Conservation (phyloP, 257 asterid species). For the Nicotiana undulata region DNA sequence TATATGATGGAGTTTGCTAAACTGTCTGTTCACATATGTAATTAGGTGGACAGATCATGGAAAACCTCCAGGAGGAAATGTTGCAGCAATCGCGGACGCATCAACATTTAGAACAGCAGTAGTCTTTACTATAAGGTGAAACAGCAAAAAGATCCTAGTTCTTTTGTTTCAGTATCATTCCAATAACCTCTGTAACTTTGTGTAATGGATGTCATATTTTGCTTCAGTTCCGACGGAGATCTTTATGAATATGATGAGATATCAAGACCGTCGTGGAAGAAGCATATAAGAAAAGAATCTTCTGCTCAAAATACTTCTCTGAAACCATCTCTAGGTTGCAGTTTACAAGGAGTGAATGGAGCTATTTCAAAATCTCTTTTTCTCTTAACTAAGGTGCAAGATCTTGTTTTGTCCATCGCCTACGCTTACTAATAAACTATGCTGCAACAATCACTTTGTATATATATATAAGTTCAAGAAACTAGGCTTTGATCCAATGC, state of each 20-base stretch:
- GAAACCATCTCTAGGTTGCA: conserved; percentile 48
- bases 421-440: background rate
- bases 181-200: background rate
- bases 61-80: conserved; percentile 70
- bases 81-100: conserved; percentile 56
- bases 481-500: background rate
- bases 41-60: conserved; percentile 80
- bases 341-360: conserved; percentile 38
- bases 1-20: too few species aligned
- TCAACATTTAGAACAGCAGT: conserved; percentile 37
- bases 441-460: background rate
- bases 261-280: conserved; percentile 86
- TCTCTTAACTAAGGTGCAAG: conserved; percentile 56
- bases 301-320: conserved; percentile 31
- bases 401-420: background rate
- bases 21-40: background rate
- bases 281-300: conserved; percentile 52
- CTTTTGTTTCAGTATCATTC: background rate
- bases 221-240: conserved; percentile 67
- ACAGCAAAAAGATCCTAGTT: background rate
- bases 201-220: conserved; percentile 12
- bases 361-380: conserved; percentile 51
- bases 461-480: background rate
- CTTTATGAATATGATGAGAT: conserved; percentile 67
- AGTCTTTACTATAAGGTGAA: conserved; percentile 64